A percentile compares a stretch with the other conserved stretches of the same genome.
phyloP scores from a whole-genome alignment of 768 basidiomycete species.

The Hygrophorus pudorinus region DNA sequence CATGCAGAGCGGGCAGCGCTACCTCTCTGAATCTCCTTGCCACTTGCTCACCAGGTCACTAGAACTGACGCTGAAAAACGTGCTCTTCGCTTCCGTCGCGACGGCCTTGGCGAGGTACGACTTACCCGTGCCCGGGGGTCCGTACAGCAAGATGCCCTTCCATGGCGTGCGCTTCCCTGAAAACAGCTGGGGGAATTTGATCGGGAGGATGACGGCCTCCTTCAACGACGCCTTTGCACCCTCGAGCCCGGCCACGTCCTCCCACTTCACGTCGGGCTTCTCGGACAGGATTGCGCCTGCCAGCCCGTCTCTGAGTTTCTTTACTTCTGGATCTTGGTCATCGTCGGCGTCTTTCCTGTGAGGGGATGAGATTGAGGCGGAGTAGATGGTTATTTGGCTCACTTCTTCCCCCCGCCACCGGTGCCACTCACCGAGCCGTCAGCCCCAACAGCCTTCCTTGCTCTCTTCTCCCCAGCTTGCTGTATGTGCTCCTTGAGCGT shows the following conservation, averaged over 20 bases:
- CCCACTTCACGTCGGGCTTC: constrained; percentile 95
- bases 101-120: constrained; percentile 96
- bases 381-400: constrained; percentile 11
- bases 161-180: constrained; percentile 98
- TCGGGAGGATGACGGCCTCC: constrained; percentile 98
- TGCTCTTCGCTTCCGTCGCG: constrained; percentile 97
- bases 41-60: constrained; percentile 97
- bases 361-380: neutral
- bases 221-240: constrained; percentile 92
- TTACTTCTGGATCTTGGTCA: constrained; percentile 82
- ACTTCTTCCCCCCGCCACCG: constrained; percentile 38
- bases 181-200: constrained; percentile 98
- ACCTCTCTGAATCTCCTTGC: constrained; percentile 99
- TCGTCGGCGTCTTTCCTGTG: constrained; percentile 42
- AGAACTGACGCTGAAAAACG: constrained; percentile 94
- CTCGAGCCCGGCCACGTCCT: constrained; percentile 95
- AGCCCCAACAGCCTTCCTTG: constrained; percentile 38
- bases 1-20: constrained; percentile 1
- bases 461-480: constrained; percentile 51
- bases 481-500: constrained; percentile 78
- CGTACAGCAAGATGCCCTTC: constrained; percentile 92
- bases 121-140: constrained; percentile 97
- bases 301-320: constrained; percentile 91
- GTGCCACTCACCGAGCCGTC: constrained; percentile 34
- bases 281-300: constrained; percentile 84